Conservation (phyloP, 1,284 basidiomycete genomes). For the Ganoderma multipileum region DNA sequence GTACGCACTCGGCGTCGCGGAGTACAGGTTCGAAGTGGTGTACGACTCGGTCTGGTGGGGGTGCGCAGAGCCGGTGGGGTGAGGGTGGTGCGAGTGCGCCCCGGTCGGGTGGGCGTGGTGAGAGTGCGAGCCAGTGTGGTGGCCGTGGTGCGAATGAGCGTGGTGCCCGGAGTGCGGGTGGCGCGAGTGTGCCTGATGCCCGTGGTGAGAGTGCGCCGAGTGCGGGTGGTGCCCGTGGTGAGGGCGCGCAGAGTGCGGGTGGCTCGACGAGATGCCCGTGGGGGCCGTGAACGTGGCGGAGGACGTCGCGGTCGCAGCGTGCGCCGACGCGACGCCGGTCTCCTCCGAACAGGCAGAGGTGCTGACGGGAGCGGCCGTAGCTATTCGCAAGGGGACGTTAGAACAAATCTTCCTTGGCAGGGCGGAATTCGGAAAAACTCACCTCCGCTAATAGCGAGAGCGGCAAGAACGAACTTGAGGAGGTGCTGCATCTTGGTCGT, state of each 20-base stretch:
- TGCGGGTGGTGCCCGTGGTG: background rate
- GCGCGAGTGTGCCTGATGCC: background rate
- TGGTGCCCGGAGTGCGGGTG: background rate
- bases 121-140: background rate
- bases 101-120: background rate
- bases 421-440: background rate
- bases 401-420: background rate
- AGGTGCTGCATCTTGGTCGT: background rate
- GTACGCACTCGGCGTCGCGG: too few species aligned
- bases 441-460: background rate
- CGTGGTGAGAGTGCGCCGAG: background rate
- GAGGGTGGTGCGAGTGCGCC: too few species aligned
- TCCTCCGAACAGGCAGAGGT: background rate
- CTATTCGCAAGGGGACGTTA: background rate
- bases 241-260: background rate
- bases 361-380: background rate
- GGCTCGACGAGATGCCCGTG: background rate
- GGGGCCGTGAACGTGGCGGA: background rate
- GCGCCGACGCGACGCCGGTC: background rate
- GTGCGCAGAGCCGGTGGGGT: too few species aligned
- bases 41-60: too few species aligned
- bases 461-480: constrained; percentile 1
- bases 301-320: background rate
- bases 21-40: too few species aligned
- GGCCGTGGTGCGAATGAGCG: background rate